Evolutionary conservation across 2,329 filamentous ascomycete genomes (phyloP), one percentile per base, ranked within the genome.

Genomic region (Ceratocystis papillata): DNA sequence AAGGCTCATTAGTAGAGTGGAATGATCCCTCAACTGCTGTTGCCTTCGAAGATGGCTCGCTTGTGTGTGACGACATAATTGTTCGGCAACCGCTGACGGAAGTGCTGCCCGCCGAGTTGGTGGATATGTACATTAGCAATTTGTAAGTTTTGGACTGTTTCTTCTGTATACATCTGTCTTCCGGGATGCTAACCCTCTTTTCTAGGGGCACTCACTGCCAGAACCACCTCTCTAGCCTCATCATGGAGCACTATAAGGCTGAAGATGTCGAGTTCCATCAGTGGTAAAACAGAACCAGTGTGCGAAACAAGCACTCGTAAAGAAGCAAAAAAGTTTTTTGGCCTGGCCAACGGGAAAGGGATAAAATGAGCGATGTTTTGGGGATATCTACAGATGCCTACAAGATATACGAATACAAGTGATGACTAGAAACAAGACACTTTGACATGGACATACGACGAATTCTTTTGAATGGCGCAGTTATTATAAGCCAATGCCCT

Each of bases 111-210:
- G 83, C 88, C 0, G 87, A 90, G 70, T 76, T 87, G 67, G 82
- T 94, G 46, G 87, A 90, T 74, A 82, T 89, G 41, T 94, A 94
- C 74, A 90, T 96, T 70, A 95, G 90, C 20, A 96, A 96, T 67
- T 69, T 81, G 79, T 80, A 75, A 75, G 79, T 77, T n/a, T 62
- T 44, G 15, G 25, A n/a, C 59, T 15, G 17, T 37, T 69, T 72
- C 7, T 3, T 45, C 8, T 30, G 25, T 28, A 15, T 8, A 44
- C 28, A 6, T 20, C 20, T 64, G 20, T 6, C 20, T 28, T n/a
- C 8, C 4, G 7, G 25, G 15, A n/a, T 28, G 59, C 50, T 65
- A 65, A 65, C 53, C 17, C 41, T 50, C 28, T 50, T 28, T 41
- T 22, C 33, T 68, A 87, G 84, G 69, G 86, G 86, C 41, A 83